Evolutionary conservation across 2,329 filamentous ascomycete species (phyloP).

Genomic region (Cadophora luteo-olivacea): DNA sequence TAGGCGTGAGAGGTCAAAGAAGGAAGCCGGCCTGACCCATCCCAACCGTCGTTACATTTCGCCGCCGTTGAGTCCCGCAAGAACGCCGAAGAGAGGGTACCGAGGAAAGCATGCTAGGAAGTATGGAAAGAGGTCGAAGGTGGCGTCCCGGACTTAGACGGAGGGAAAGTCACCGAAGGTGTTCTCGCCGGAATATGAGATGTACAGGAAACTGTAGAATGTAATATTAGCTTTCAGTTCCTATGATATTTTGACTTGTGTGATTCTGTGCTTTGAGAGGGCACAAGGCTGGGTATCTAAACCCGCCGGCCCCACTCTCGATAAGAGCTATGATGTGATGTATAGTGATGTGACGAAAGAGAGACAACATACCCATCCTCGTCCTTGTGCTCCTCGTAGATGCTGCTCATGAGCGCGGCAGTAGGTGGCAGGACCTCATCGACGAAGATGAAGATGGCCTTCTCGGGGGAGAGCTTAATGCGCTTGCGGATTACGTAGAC

Average conservation of each 20-base stretch:
- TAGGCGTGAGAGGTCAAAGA: slow-evolving; percentile 10
- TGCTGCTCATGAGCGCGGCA: slow-evolving; percentile 97
- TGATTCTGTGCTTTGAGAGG: not conserved
- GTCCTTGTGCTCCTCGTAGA: slow-evolving; percentile 99
- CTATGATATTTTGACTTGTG: not conserved
- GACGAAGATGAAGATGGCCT: slow-evolving; percentile 99
- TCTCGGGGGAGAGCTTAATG: slow-evolving; percentile 99
- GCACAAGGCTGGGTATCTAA: slow-evolving; percentile 3
- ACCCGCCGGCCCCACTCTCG: slow-evolving; percentile 23
- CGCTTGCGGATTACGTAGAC: slow-evolving; percentile 99
- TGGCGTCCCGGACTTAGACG: slow-evolving; percentile 18
- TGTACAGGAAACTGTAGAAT: slow-evolving; percentile 76
- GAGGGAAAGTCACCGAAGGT: slow-evolving; percentile 81
- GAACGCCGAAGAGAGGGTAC: slow-evolving; percentile 22
- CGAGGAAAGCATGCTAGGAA: slow-evolving; percentile 12
- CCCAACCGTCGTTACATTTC: slow-evolving; percentile 19
- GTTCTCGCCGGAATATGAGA: slow-evolving; percentile 98
- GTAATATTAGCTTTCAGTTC: slow-evolving; percentile 61
- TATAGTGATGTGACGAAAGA: slow-evolving; percentile 32
- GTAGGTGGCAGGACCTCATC: slow-evolving; percentile 97
- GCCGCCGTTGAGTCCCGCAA: slow-evolving; percentile 19
- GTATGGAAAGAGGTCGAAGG: slow-evolving; percentile 10
- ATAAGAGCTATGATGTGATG: slow-evolving; percentile 34
- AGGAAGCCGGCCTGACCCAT: not conserved
- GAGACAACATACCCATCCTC: slow-evolving; percentile 61